Evolutionary conservation across 306 rosid genomes (phyloP).

Genomic region (cucumber (Cucumis sativus)): DNA sequence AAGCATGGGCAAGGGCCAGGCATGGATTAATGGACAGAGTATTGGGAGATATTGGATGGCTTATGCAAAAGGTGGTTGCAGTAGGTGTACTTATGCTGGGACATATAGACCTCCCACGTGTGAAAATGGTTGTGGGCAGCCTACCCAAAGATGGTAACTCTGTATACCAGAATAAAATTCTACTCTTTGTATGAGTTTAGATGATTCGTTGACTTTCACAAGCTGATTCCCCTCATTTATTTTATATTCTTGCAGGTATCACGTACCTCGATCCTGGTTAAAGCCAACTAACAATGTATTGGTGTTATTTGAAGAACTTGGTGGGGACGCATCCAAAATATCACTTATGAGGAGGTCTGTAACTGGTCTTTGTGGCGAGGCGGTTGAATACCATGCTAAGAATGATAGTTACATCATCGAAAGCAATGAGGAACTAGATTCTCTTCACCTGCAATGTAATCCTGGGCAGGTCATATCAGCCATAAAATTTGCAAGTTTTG

Average conservation of each 20-base stretch:
- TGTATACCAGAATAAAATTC: not conserved
- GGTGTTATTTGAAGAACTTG: conserved; percentile 85
- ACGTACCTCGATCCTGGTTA: conserved; percentile 93
- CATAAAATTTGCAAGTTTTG: conserved; percentile 30
- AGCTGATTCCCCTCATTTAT: not conserved
- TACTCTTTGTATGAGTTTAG: not conserved
- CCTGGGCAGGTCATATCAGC: conserved; percentile 26
- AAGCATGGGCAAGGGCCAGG: conserved; percentile 97
- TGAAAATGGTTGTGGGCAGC: conserved; percentile 75
- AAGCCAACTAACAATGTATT: conserved; percentile 65
- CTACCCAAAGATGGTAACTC: conserved; percentile 78
- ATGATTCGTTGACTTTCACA: not conserved
- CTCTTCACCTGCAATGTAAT: conserved; percentile 17
- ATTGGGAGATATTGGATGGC: conserved; percentile 94
- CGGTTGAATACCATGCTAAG: conserved; percentile 20
- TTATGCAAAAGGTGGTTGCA: conserved; percentile 73
- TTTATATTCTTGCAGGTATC: conserved; percentile 54
- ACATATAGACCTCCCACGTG: conserved; percentile 50
- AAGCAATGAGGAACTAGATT: conserved; percentile 11
- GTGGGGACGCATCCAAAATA: conserved; percentile 72
- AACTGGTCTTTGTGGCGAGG: conserved; percentile 23
- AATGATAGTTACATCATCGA: conserved; percentile 6
- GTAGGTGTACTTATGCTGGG: conserved; percentile 53
- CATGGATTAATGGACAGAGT: conserved; percentile 93
- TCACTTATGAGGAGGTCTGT: conserved; percentile 45